These are phyloP conservation scores for Saturnispora sekii DNA, from an alignment of 805 yeast genomes.

Conservation along the genomic window DNA sequence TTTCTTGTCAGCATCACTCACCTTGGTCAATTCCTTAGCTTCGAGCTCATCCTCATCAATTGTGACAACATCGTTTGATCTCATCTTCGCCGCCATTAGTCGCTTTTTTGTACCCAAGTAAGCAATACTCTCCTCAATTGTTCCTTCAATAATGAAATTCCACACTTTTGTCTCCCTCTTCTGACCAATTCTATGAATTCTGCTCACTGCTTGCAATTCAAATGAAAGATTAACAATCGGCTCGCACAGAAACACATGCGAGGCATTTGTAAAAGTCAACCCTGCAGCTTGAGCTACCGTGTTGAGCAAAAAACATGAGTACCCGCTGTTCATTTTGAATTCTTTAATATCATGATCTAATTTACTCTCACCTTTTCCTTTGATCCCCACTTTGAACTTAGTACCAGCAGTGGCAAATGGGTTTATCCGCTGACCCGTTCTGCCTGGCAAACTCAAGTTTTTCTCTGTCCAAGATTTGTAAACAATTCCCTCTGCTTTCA, in stretches of 20 bases:
- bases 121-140: conserved; percentile 85
- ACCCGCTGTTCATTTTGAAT: conserved; percentile 48
- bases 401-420: conserved; percentile 7
- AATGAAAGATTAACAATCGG: conserved; percentile 82
- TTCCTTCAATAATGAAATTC: conserved; percentile 76
- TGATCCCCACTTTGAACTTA: not conserved
- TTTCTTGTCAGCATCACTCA: conserved; percentile 36
- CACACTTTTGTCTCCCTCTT: conserved; percentile 73
- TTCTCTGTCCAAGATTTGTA: conserved; percentile 42
- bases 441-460: conserved; percentile 8
- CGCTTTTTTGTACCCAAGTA: conserved; percentile 56
- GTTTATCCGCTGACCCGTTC: conserved; percentile 3
- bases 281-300: conserved; percentile 89
- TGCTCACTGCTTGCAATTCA: conserved; percentile 84
- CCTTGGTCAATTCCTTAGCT: conserved; percentile 45
- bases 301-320: conserved; percentile 80
- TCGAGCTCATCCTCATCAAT: conserved; percentile 37
- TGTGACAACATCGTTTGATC: conserved; percentile 14
- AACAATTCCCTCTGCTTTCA: conserved; percentile 46
- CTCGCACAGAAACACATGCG: conserved; percentile 86
- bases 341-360: conserved; percentile 35
- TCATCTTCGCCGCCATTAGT: conserved; percentile 30
- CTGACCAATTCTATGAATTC: conserved; percentile 92
- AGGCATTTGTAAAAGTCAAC: conserved; percentile 81
- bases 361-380: conserved; percentile 2